phyloP scores from a whole-genome alignment of 208 protist genomes.

The Tritrichomonas foetus region DNA sequence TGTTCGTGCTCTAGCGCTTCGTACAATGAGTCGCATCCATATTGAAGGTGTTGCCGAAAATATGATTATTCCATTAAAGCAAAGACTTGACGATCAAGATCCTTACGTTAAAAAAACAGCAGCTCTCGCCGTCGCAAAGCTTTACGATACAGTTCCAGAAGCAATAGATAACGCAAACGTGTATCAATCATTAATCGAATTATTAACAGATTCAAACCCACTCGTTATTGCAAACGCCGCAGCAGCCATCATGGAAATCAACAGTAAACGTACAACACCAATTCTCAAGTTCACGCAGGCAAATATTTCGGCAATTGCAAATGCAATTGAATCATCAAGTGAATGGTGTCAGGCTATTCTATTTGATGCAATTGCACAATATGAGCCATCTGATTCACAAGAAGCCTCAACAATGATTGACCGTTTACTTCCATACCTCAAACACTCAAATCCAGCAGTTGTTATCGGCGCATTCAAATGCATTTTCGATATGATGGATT shows the following conservation, averaged over 20 bases:
- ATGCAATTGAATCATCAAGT: slow-evolving; percentile 83
- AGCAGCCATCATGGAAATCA: slow-evolving; percentile 84
- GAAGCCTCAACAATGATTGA: slow-evolving; percentile 78
- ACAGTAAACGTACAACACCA: slow-evolving; percentile 52
- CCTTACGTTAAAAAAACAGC: slow-evolving; percentile 84
- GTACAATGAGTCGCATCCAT: not conserved
- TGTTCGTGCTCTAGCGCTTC: not conserved
- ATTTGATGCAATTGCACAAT: slow-evolving; percentile 80
- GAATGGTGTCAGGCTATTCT: slow-evolving; percentile 97
- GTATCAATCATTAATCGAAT: slow-evolving; percentile 63
- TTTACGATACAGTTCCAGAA: slow-evolving; percentile 83
- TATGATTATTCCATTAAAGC: not conserved
- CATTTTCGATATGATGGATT: slow-evolving; percentile 65
- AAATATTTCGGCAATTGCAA: slow-evolving; percentile 82
- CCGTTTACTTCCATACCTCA: slow-evolving; percentile 81
- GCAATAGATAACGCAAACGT: slow-evolving; percentile 73
- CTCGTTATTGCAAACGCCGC: slow-evolving; percentile 86
- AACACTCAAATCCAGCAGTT: slow-evolving; percentile 92
- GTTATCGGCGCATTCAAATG: slow-evolving; percentile 89
- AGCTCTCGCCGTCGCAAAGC: slow-evolving; percentile 86
- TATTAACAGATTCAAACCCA: slow-evolving; percentile 88
- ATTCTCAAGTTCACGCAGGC: slow-evolving; percentile 66
- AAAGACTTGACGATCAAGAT: not conserved
- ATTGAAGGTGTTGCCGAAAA: slow-evolving; percentile 23
- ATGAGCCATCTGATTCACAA: slow-evolving; percentile 42